These are phyloP conservation scores for Colletotrichum karsti DNA, from an alignment of 2,329 filamentous ascomycete species.

Conservation along the genomic window DNA sequence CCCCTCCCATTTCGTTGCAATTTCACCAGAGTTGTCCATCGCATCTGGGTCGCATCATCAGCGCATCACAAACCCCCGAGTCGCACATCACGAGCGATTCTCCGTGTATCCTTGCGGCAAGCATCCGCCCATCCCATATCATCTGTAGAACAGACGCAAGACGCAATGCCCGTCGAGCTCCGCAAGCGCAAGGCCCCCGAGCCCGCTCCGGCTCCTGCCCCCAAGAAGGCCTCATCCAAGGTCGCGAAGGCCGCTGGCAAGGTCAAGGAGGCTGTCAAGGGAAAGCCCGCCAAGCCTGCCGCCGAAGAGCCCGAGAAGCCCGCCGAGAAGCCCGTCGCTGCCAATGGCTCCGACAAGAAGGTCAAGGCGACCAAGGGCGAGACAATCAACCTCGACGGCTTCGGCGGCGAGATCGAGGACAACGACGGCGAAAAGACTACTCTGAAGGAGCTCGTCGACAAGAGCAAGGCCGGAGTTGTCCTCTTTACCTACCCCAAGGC, in stretches of 20 bases:
- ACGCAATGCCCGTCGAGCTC: slow-evolving; percentile 64
- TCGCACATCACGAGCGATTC: slow-evolving; percentile 17
- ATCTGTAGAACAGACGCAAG: slow-evolving; percentile 7
- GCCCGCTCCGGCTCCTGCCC: slow-evolving; percentile 50
- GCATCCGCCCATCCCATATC: not conserved
- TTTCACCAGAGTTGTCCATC: slow-evolving; percentile 16
- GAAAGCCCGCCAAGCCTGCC: slow-evolving; percentile 35
- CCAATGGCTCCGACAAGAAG: slow-evolving; percentile 44
- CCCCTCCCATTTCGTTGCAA: slow-evolving; percentile 19
- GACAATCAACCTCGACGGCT: slow-evolving; percentile 63
- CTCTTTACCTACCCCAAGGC: slow-evolving; percentile 97
- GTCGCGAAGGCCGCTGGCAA: slow-evolving; percentile 47
- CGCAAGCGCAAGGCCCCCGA: slow-evolving; percentile 69
- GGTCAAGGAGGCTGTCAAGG: slow-evolving; percentile 41
- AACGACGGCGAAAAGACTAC: slow-evolving; percentile 85
- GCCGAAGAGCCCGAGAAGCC: slow-evolving; percentile 36
- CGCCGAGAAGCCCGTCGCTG: slow-evolving; percentile 34
- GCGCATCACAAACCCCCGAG: slow-evolving; percentile 1
- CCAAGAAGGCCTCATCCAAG: slow-evolving; percentile 54
- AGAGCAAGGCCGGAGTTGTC: slow-evolving; percentile 86
- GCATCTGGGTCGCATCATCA: slow-evolving; percentile 18
- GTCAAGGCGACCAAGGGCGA: slow-evolving; percentile 62
- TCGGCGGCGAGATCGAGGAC: slow-evolving; percentile 80
- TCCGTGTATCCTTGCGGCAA: slow-evolving; percentile 1
- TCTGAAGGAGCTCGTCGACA: slow-evolving; percentile 81